Base-by-base conservation (phyloP, 306 rosid genomes). In the Vigna trinervia region DNA sequence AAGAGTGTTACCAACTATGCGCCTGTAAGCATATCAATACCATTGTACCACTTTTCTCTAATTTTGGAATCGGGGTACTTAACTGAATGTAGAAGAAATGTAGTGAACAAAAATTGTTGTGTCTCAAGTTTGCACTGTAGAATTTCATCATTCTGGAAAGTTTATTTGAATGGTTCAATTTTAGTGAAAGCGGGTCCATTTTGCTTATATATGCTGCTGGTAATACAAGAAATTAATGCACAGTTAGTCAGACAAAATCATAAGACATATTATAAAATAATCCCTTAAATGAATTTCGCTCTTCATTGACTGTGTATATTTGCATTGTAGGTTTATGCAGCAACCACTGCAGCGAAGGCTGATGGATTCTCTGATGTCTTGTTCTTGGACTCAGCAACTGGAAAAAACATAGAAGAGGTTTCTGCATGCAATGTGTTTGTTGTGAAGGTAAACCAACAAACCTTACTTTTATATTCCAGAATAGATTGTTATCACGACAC, bases 1-100 rank as follows among this genome's bases (percentile, higher is more conserved):
- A 89, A 91, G 83, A 77, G 90, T 64, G 64, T 89, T 53, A 81
- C 87, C 11, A 91, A 91, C 71, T 91, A 91, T 79, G 74, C 93
- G 22, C 88, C 96, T 0, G 96, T 91, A 87, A 82, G 84, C 30
- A 45, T 19, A 30, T 30, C 12, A 8, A 58, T 43, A 52, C 13
- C 57, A 28, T 9, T 45, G 28, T 12, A 15, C 52, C 12, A 17
- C 26, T 52, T 71, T 72, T 73, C 34, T 30, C 34, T 30, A 30
- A 30, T 30, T 30, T 28, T 28, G 30, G 30, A 28, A 28, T 28
- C 4, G 51, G 15, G 10, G 3, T 30, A 4, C 7, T 17, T 50
- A 10, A 28, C 30, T 28, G 30, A 2, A 28, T 11, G 43, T 69
- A 5, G 14, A 71, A 38, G 51, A 19, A 11, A 53, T 53, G 14